Evolutionary conservation across 768 basidiomycete genomes (phyloP).

Genomic region (Lactarius vividus): DNA sequence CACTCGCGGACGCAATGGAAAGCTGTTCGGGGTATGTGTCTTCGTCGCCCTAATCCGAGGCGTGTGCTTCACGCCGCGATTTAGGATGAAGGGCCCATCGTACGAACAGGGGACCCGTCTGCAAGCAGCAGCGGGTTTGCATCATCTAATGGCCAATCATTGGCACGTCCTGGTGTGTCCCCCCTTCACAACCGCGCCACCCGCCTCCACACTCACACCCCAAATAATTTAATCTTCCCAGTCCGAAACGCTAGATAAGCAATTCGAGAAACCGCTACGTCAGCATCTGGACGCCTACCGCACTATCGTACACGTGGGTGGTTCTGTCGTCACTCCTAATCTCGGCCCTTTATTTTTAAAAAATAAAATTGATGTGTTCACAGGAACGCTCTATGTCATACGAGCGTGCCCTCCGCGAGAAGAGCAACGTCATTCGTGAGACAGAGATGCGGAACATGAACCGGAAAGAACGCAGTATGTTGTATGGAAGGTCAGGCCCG

Average conservation of each 20-base stretch:
- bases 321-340: conserved; percentile 13
- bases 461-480: conserved; percentile 77
- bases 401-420: conserved; percentile 77
- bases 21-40: conserved; percentile 70
- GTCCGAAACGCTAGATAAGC: conserved; percentile 84
- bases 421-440: conserved; percentile 78
- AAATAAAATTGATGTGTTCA: conserved; percentile 11
- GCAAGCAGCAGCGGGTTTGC: conserved; percentile 83
- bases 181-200: not conserved
- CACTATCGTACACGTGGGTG: conserved; percentile 61
- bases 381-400: conserved; percentile 85
- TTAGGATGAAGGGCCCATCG: conserved; percentile 71
- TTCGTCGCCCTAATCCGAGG: not conserved
- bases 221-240: conserved; percentile 31
- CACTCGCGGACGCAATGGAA: conserved; percentile 85
- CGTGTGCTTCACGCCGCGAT: not conserved
- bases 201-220: not conserved
- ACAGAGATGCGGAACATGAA: conserved; percentile 86
- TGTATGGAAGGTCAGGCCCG: not conserved
- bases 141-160: conserved; percentile 89
- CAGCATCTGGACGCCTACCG: conserved; percentile 82
- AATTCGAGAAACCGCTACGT: conserved; percentile 86
- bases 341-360: not conserved
- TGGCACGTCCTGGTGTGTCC: conserved; percentile 81
- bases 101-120: conserved; percentile 80